A percentile compares a stretch with the other conserved stretches of the same genome.
These are phyloP conservation scores for Mollisia scopiformis DNA, from an alignment of 2,329 filamentous ascomycete species.

Conservation along the genomic window DNA sequence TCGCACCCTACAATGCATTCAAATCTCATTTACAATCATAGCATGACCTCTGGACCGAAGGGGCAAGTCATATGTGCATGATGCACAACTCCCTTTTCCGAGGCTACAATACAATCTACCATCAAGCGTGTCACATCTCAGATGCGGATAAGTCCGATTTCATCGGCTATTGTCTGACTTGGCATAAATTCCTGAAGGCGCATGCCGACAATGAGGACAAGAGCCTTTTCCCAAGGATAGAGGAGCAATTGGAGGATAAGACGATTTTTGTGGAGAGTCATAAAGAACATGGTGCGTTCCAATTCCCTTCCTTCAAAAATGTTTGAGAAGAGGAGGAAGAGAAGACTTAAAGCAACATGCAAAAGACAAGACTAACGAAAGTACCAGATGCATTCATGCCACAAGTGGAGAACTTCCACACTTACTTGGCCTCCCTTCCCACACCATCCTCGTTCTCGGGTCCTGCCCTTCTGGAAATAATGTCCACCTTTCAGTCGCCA, in stretches of 20 bases:
- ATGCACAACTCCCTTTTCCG: conserved; percentile 66
- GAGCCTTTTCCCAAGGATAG: conserved; percentile 22
- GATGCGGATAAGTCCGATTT: conserved; percentile 58
- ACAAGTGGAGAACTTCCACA: conserved; percentile 18
- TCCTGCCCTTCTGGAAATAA: conserved; percentile 19
- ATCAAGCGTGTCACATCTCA: conserved; percentile 56
- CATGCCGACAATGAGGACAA: conserved; percentile 26
- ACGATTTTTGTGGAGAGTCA: conserved; percentile 23
- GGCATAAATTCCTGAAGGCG: conserved; percentile 59
- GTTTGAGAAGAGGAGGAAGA: background rate
- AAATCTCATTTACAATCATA: background rate
- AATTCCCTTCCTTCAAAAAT: background rate
- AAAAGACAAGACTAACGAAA: too few relatives aligned
- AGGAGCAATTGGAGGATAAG: conserved; percentile 14
- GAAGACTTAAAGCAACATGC: too few relatives aligned
- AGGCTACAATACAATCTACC: conserved; percentile 65
- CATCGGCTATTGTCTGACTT: conserved; percentile 58
- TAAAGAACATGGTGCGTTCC: conserved; percentile 22
- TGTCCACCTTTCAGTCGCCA: conserved; percentile 23
- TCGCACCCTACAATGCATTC: background rate
- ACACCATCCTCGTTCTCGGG: conserved; percentile 7
- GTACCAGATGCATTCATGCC: background rate
- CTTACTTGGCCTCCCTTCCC: conserved; percentile 15
- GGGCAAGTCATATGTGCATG: conserved; percentile 63
- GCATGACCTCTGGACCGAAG: conserved; percentile 54